phyloP scores from a whole-genome alignment of 2,329 filamentous ascomycete species.

The Xylariaceae sp. region DNA sequence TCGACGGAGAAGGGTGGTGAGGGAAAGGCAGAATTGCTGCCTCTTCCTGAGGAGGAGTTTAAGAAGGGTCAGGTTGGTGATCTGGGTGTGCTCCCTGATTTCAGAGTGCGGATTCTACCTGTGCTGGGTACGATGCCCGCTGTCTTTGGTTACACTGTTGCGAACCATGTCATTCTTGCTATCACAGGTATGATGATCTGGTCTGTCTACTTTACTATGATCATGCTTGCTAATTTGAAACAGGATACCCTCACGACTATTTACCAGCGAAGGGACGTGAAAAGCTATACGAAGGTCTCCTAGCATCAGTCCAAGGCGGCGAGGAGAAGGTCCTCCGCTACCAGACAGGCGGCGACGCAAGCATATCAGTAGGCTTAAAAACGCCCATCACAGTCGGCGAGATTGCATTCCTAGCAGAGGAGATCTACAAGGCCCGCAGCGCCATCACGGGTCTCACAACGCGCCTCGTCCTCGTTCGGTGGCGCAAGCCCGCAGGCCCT shows the following conservation, averaged over 20 bases:
- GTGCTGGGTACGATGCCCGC: conserved; percentile 97
- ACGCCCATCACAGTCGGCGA: conserved; percentile 74
- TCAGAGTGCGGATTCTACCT: conserved; percentile 88
- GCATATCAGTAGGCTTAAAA: conserved; percentile 64
- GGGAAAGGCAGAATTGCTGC: conserved; percentile 85
- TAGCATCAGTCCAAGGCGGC: conserved; percentile 66
- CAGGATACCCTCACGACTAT: conserved; percentile 82
- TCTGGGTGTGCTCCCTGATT: conserved; percentile 83
- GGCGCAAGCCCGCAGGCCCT: conserved; percentile 60
- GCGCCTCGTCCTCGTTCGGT: conserved; percentile 72
- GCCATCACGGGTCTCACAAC: conserved; percentile 76
- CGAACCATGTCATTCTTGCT: conserved; percentile 86
- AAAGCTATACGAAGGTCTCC: conserved; percentile 85
- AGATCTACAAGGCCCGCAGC: conserved; percentile 80
- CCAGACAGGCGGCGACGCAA: conserved; percentile 40
- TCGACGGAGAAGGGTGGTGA: conserved; percentile 86
- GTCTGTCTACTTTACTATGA: not conserved
- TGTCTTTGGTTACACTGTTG: conserved; percentile 84
- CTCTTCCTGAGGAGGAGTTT: conserved; percentile 82
- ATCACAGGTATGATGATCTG: conserved; percentile 45
- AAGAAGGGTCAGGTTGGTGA: conserved; percentile 80
- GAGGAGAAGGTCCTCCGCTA: conserved; percentile 69
- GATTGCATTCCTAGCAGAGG: conserved; percentile 82
- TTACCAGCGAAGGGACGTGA: conserved; percentile 74
- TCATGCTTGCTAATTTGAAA: conserved; percentile 17